Evolutionary conservation across 208 protist species (phyloP).

Genomic region (Borovskyia barvae): DNA sequence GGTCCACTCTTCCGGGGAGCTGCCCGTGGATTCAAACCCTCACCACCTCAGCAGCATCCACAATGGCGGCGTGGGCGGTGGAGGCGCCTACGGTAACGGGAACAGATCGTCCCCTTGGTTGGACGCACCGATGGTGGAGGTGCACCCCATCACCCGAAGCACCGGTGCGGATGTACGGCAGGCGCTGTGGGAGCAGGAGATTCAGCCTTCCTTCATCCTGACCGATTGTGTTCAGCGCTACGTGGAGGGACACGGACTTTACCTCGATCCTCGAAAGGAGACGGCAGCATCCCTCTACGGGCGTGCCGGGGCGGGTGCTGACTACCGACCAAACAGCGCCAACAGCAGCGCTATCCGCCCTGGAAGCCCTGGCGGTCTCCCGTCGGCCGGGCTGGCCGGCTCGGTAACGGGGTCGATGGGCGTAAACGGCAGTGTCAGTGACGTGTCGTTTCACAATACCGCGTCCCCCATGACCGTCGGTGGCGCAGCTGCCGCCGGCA

Average conservation of each 20-base stretch:
- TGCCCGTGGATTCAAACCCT: background rate
- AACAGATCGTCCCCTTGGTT: conserved; percentile 6
- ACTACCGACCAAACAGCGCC: too few species aligned
- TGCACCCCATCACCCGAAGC: conserved; percentile 68
- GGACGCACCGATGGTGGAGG: conserved; percentile 71
- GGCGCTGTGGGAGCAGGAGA: conserved; percentile 78
- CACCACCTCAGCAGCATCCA: background rate
- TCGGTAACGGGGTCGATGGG: conserved; percentile 1
- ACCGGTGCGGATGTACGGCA: conserved; percentile 85
- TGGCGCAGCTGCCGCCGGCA: background rate
- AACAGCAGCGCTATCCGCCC: conserved; percentile 6
- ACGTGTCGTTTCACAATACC: conserved; percentile 12
- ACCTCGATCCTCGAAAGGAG: conserved; percentile 74
- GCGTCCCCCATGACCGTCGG: conserved; percentile 1
- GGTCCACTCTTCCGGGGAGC: too few species aligned
- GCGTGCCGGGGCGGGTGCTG: conserved; percentile 15
- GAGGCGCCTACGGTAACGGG: background rate
- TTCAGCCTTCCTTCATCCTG: conserved; percentile 55
- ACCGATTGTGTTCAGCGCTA: conserved; percentile 78
- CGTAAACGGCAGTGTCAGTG: too few species aligned
- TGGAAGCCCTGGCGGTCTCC: conserved; percentile 3
- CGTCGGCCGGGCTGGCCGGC: background rate
- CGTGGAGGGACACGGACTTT: conserved; percentile 76
- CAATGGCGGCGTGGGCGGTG: background rate
- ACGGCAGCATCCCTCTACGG: conserved; percentile 33